Conservation (phyloP, 1,139 yeast genomes). For the Zhuliangozyma parablackwelliae region DNA sequence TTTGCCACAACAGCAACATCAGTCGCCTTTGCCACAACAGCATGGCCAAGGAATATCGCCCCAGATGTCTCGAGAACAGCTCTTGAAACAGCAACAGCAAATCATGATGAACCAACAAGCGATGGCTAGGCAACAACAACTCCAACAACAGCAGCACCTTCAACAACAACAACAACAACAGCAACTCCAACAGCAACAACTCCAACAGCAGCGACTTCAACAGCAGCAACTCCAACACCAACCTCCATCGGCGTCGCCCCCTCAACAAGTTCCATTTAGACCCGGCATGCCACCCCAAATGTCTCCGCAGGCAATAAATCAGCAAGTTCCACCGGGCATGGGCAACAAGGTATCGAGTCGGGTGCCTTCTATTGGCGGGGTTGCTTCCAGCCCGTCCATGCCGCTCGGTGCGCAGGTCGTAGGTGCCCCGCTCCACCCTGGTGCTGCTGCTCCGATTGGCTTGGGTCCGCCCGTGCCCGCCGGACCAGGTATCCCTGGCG, state of each 20-base stretch:
- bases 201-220: constrained; percentile 9
- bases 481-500: not conserved
- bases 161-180: constrained; percentile 10
- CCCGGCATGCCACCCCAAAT: constrained; percentile 2
- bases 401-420: too few relatives aligned
- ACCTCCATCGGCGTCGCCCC: constrained; percentile 1
- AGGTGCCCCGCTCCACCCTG: not conserved
- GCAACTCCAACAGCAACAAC: too few relatives aligned
- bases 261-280: not conserved
- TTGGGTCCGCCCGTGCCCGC: not conserved
- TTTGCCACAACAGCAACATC: constrained; percentile 22
- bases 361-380: too few relatives aligned
- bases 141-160: constrained; percentile 18
- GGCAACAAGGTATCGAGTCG: not conserved
- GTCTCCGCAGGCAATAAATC: constrained; percentile 4
- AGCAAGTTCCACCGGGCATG: constrained; percentile 1
- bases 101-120: not conserved
- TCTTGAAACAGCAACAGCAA: constrained; percentile 2
- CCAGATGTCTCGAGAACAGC: too few relatives aligned
- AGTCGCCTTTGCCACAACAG: constrained; percentile 23
- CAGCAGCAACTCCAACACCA: constrained; percentile 6
- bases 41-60: too few relatives aligned
- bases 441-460: constrained; percentile 1
- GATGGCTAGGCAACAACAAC: not conserved
- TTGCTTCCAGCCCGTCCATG: too few relatives aligned